Conservation (phyloP, 75 land plant genomes). For the Pinus taeda region DNA sequence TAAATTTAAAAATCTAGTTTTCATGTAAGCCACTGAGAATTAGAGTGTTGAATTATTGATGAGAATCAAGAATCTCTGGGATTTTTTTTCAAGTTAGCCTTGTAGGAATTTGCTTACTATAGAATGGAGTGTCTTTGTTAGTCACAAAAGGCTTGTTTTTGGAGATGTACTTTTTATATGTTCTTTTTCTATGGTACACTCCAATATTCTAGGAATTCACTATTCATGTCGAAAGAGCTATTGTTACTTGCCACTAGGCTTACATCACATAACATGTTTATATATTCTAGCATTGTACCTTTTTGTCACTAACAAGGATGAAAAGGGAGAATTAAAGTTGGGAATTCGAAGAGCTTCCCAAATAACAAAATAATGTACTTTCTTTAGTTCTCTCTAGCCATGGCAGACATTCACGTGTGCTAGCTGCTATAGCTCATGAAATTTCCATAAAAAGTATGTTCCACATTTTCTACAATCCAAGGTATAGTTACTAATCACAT, state of each 20-base stretch:
- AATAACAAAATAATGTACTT: conserved; percentile 11
- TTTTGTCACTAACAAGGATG: conserved; percentile 14
- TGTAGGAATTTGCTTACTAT: conserved; percentile 91
- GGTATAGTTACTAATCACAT: conserved; percentile 33
- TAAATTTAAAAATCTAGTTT: neutral
- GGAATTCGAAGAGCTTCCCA: conserved; percentile 27
- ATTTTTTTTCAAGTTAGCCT: conserved; percentile 64
- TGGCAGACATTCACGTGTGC: conserved; percentile 38
- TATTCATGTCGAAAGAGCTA: neutral
- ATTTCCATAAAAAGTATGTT: conserved; percentile 53
- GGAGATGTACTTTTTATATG: conserved; percentile 97
- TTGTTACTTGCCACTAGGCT: neutral
- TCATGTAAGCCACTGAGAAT: neutral
- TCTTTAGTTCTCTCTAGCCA: conserved; percentile 28
- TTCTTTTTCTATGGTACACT: conserved; percentile 76
- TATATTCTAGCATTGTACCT: neutral
- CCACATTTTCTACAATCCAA: conserved; percentile 74
- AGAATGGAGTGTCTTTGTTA: conserved; percentile 95
- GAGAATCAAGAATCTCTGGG: too few species aligned
- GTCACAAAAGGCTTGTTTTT: conserved; percentile 80
- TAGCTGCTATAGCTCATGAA: conserved; percentile 66
- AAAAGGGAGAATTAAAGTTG: conserved; percentile 34
- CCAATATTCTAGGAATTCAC: neutral
- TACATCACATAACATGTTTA: neutral
- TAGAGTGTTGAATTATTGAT: too few species aligned